Evolutionary conservation across 106 monocot species (phyloP).

Genomic region (Cymbidium sinense): DNA sequence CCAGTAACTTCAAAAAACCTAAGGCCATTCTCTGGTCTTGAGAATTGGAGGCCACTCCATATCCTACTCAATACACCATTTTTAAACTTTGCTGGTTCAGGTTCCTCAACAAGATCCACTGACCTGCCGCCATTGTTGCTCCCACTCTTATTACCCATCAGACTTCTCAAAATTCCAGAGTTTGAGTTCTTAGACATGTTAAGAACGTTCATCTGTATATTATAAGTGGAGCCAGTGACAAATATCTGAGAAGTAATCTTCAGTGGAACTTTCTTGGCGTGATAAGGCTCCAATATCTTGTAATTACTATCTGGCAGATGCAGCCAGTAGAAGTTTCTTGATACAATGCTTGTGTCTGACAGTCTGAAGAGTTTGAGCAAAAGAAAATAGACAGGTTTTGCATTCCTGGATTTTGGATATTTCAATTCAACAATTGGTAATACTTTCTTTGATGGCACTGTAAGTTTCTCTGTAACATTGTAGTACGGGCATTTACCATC

Average conservation of each 20-base stretch:
- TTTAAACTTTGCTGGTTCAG: not conserved
- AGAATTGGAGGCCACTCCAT: constrained; percentile 16
- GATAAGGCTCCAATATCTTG: constrained; percentile 62
- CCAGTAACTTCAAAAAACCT: constrained; percentile 40
- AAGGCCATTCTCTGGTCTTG: not conserved
- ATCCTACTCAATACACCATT: constrained; percentile 24
- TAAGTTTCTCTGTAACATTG: constrained; percentile 59
- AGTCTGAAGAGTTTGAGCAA: constrained; percentile 80
- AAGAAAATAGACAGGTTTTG: constrained; percentile 84
- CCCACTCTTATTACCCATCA: not conserved
- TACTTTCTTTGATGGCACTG: constrained; percentile 60
- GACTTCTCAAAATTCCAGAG: not conserved
- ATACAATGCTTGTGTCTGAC: constrained; percentile 50
- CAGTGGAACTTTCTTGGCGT: constrained; percentile 63
- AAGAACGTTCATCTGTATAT: constrained; percentile 49
- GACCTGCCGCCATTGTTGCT: not conserved
- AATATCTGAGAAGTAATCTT: constrained; percentile 64
- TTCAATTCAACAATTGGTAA: constrained; percentile 48
- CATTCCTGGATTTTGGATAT: constrained; percentile 62
- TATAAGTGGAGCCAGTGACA: constrained; percentile 48
- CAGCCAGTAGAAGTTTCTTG: constrained; percentile 97
- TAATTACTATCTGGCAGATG: constrained; percentile 67
- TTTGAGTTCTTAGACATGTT: constrained; percentile 47
- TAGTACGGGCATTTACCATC: constrained; percentile 75
- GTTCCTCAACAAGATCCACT: not conserved